Conservation (phyloP, 352 stramenopile species). For the Globisporangium emineosum region DNA sequence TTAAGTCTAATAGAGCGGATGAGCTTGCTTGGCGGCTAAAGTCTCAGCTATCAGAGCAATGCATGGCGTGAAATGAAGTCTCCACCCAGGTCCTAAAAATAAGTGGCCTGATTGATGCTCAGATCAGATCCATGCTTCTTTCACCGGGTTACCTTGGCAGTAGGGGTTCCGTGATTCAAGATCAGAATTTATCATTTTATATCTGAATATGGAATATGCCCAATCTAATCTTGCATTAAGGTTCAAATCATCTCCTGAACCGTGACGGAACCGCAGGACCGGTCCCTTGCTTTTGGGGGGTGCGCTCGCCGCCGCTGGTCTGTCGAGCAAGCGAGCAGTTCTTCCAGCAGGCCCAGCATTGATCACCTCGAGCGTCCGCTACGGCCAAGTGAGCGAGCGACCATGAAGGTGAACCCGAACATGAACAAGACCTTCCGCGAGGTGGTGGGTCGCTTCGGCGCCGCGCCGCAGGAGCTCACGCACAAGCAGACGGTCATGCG, state of each 20-base stretch:
- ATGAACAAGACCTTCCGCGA: slow-evolving; percentile 85
- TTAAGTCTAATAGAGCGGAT: not conserved
- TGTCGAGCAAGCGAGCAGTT: not conserved
- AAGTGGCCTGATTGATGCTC: too few species aligned
- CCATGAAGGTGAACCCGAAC: slow-evolving; percentile 81
- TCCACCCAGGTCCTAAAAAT: too few species aligned
- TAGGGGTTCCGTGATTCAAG: too few species aligned
- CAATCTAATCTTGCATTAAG: not conserved
- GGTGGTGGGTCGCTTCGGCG: slow-evolving; percentile 68
- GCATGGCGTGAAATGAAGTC: too few species aligned
- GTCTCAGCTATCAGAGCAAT: too few species aligned
- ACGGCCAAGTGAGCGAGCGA: too few species aligned
- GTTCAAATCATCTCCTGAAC: not conserved
- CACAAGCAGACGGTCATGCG: slow-evolving; percentile 89
- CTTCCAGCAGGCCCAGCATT: too few species aligned
- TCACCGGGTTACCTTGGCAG: too few species aligned
- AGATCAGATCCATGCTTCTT: too few species aligned
- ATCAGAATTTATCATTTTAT: not conserved
- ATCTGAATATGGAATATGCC: too few species aligned
- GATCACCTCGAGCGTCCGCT: too few species aligned
- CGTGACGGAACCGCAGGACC: not conserved
- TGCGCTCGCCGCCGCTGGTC: not conserved
- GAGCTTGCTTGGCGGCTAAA: too few species aligned
- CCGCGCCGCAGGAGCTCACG: slow-evolving; percentile 57
- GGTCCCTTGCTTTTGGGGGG: not conserved